A percentile compares a stretch with the other conserved stretches of the same genome.
Conservation (phyloP, 345 rosid species). For the Moricandia arvensis region DNA sequence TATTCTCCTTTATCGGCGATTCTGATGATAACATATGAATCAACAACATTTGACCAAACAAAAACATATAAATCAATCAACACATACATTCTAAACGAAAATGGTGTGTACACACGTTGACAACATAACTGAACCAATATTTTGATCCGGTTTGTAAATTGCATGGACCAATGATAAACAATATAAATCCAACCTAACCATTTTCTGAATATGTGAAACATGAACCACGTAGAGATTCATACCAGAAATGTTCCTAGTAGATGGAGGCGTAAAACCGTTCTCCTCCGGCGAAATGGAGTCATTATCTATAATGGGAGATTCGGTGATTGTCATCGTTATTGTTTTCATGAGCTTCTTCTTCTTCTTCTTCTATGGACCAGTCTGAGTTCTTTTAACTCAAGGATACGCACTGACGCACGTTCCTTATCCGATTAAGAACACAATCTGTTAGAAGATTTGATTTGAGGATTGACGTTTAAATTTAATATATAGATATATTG, state of each 20-base stretch:
- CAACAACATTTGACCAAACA: no score
- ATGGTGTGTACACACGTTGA: not conserved
- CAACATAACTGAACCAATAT: not conserved
- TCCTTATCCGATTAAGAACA: not conserved
- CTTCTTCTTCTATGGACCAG: not conserved
- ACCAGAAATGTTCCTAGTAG: not conserved
- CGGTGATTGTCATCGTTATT: not conserved
- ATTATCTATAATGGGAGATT: not conserved
- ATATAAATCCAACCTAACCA: not conserved
- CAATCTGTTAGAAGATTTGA: not conserved
- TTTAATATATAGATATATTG: not conserved
- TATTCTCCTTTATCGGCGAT: conserved; percentile 16
- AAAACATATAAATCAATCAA: no score
- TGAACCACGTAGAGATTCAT: not conserved
- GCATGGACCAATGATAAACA: not conserved
- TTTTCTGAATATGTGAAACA: not conserved
- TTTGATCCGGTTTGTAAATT: not conserved
- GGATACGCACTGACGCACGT: not conserved
- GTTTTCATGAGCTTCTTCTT: conserved; percentile 9
- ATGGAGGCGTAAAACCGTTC: conserved; percentile 9
- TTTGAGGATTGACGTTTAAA: not conserved
- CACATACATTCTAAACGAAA: not conserved
- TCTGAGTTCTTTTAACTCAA: not conserved
- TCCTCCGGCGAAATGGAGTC: not conserved
- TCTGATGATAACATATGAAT: not conserved